Conservation (phyloP, 1,284 basidiomycete species). For the Tilletia caries region DNA sequence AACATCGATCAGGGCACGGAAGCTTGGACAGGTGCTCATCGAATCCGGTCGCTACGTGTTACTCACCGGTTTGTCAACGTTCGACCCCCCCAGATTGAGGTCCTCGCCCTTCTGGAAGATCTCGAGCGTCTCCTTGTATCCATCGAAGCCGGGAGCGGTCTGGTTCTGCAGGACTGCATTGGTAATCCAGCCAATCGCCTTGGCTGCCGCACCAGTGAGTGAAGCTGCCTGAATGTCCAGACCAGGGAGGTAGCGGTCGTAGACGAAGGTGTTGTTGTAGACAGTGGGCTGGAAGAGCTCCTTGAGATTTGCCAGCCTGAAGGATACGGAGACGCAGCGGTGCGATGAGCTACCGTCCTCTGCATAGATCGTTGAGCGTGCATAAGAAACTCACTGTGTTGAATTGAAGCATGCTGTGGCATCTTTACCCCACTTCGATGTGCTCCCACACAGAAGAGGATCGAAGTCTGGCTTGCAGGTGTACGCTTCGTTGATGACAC, state of each 20-base stretch:
- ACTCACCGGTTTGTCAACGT: conserved; percentile 18
- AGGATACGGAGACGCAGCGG: background rate
- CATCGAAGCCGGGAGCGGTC: conserved; percentile 12
- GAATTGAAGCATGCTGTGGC: conserved; percentile 15
- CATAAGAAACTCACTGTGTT: conserved; percentile 8
- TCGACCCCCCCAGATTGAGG: conserved; percentile 13
- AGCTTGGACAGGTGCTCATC: background rate
- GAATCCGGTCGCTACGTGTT: background rate
- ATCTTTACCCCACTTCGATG: background rate
- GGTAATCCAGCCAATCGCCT: conserved; percentile 45
- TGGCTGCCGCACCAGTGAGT: conserved; percentile 15
- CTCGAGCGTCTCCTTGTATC: conserved; percentile 23
- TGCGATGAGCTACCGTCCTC: background rate
- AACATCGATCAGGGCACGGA: background rate
- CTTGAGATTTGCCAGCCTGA: conserved; percentile 14
- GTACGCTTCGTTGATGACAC: conserved; percentile 47
- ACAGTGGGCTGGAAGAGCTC: conserved; percentile 10
- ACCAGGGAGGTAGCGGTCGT: conserved; percentile 20
- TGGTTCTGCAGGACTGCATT: conserved; percentile 30
- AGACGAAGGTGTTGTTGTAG: conserved; percentile 16
- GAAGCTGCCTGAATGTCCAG: conserved; percentile 8
- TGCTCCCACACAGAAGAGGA: conserved; percentile 18
- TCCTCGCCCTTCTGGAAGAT: conserved; percentile 19
- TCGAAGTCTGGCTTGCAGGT: conserved; percentile 24
- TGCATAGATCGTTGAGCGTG: too few species aligned